Conservation (phyloP, 2,329 filamentous ascomycete genomes). For the Paramyrothecium roridum region DNA sequence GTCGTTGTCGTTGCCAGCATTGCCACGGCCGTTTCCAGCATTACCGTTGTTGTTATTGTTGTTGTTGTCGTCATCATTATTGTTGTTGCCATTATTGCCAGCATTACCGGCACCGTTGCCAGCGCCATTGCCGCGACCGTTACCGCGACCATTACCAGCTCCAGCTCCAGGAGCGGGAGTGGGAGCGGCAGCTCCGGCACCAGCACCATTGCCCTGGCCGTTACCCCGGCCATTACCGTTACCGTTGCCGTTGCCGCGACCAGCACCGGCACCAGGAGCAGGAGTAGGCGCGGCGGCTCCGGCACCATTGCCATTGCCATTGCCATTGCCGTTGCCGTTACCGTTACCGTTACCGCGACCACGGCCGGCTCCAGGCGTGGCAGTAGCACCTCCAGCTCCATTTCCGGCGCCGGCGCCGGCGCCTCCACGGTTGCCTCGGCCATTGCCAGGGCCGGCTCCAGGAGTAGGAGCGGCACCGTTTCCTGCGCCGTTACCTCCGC, state of each 20-base stretch:
- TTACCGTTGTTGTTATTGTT: too few relatives aligned
- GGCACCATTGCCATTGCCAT: neutral
- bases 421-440: neutral
- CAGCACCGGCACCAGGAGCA: neutral
- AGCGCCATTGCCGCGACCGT: neutral
- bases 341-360: neutral
- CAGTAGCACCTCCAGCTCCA: neutral
- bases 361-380: neutral
- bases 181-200: neutral
- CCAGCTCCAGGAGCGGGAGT: neutral
- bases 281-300: neutral
- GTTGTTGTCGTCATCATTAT: too few relatives aligned
- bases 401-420: neutral
- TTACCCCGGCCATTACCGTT: too few relatives aligned
- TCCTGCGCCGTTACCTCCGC: neutral
- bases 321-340: neutral
- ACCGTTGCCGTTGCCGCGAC: too few relatives aligned
- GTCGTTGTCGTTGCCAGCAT: too few relatives aligned
- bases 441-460: neutral
- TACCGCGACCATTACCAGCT: neutral
- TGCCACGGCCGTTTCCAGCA: too few relatives aligned
- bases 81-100: too few relatives aligned
- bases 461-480: neutral
- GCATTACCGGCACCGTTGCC: neutral
- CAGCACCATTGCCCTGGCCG: neutral